Evolutionary conservation across 2,329 filamentous ascomycete genomes (phyloP).

Genomic region (Paraconiothyrium sp.): DNA sequence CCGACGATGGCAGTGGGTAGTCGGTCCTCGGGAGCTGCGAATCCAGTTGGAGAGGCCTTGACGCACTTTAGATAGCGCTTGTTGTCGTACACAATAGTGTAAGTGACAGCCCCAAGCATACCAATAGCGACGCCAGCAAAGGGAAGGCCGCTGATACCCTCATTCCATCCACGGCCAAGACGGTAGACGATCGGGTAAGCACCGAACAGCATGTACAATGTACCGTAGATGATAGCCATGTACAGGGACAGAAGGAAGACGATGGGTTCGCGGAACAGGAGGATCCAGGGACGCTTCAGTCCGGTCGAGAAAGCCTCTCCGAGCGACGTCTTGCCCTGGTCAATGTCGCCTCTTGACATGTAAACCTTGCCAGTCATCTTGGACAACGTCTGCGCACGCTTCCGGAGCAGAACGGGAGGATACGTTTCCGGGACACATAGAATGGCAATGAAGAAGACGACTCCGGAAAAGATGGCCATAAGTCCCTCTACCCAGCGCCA

Average conservation of each 20-base stretch:
- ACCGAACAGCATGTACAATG: constrained; percentile 60
- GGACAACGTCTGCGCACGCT: constrained; percentile 58
- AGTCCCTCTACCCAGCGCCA: constrained; percentile 77
- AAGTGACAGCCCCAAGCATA: constrained; percentile 67
- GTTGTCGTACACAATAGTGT: constrained; percentile 54
- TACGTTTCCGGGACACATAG: constrained; percentile 63
- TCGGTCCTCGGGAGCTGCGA: constrained; percentile 72
- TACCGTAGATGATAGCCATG: constrained; percentile 67
- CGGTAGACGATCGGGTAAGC: constrained; percentile 71
- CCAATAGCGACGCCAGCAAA: constrained; percentile 76
- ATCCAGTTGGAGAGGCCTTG: constrained; percentile 59
- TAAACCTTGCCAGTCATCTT: constrained; percentile 65
- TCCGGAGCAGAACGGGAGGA: constrained; percentile 64
- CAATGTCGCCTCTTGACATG: constrained; percentile 57
- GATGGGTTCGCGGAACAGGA: constrained; percentile 76
- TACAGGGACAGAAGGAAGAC: constrained; percentile 72
- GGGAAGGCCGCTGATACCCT: constrained; percentile 53
- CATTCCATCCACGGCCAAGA: constrained; percentile 49
- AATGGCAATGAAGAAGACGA: constrained; percentile 54
- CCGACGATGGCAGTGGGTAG: constrained; percentile 71
- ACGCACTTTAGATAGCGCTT: constrained; percentile 52
- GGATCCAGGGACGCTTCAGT: constrained; percentile 72
- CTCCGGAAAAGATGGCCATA: constrained; percentile 54
- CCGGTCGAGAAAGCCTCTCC: constrained; percentile 63
- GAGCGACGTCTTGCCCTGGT: constrained; percentile 56